A percentile compares a stretch with the other conserved stretches of the same genome.
Conservation (phyloP, 352 stramenopile species). For the Pythium aristosporum region DNA sequence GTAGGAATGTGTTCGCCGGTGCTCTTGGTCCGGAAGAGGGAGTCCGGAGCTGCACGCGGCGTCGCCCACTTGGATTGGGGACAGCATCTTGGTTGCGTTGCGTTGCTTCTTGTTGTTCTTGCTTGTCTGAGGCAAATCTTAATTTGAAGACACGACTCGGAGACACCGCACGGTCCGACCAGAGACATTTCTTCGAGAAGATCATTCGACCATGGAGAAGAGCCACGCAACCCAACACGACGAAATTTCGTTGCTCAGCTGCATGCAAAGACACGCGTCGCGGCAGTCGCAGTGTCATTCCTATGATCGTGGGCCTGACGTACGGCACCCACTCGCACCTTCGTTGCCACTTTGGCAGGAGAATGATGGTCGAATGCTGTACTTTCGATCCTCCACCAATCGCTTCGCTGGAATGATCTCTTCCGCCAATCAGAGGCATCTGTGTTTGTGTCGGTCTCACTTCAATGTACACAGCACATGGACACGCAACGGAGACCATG, state of each 20-base stretch:
- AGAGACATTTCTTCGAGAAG: neutral
- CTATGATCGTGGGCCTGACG: no score
- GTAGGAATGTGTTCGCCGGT: no score
- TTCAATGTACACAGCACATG: neutral
- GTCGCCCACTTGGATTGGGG: no score
- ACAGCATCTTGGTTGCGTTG: no score
- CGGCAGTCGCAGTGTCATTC: neutral
- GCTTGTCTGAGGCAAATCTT: no score
- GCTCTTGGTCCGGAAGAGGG: no score
- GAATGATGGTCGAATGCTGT: conserved; percentile 2
- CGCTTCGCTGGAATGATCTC: neutral
- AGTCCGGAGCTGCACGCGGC: no score
- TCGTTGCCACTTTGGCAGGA: neutral
- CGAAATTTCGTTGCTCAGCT: neutral
- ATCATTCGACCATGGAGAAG: neutral
- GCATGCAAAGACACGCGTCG: neutral
- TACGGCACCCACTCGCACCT: no score
- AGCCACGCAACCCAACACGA: neutral
- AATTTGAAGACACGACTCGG: no score
- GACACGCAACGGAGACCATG: neutral
- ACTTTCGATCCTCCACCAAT: conserved; percentile 6
- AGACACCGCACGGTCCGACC: neutral
- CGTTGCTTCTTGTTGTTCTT: no score
- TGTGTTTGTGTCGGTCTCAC: neutral
- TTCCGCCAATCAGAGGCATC: conserved; percentile 4